phyloP scores from a whole-genome alignment of 441 rosid genomes.

The Manihot esculenta region DNA sequence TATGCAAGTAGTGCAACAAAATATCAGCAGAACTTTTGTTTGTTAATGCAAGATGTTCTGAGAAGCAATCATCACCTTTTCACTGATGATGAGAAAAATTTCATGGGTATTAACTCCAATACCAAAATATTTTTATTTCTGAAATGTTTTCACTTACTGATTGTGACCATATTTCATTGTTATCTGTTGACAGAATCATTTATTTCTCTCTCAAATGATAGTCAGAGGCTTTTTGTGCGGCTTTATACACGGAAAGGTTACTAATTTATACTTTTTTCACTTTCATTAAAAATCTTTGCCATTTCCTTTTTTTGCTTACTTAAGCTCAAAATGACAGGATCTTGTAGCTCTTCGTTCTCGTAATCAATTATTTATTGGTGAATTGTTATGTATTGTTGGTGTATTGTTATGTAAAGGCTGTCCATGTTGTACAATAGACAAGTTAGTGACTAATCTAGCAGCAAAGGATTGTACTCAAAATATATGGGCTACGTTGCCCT shows the following conservation, averaged over 20 bases:
- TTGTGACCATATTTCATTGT: constrained; percentile 17
- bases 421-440: neutral
- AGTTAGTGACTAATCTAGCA: neutral
- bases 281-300: neutral
- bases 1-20: constrained; percentile 44
- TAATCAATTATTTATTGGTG: constrained; percentile 1
- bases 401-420: neutral
- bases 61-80: constrained; percentile 57
- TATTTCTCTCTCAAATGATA: constrained; percentile 53
- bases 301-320: neutral
- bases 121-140: constrained; percentile 12
- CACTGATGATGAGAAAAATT: constrained; percentile 53
- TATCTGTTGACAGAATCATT: constrained; percentile 64
- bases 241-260: constrained; percentile 86
- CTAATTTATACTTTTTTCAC: constrained; percentile 3
- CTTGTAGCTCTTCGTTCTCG: neutral
- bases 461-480: neutral
- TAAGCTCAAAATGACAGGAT: neutral
- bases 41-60: constrained; percentile 68
- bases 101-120: constrained; percentile 52
- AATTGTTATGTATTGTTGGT: neutral
- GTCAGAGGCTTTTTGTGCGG: constrained; percentile 88
- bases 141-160: neutral
- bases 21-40: constrained; percentile 69
- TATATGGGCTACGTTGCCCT: neutral